phyloP scores from a whole-genome alignment of 2,329 filamentous ascomycete species.

The Chaetomium globosum region DNA sequence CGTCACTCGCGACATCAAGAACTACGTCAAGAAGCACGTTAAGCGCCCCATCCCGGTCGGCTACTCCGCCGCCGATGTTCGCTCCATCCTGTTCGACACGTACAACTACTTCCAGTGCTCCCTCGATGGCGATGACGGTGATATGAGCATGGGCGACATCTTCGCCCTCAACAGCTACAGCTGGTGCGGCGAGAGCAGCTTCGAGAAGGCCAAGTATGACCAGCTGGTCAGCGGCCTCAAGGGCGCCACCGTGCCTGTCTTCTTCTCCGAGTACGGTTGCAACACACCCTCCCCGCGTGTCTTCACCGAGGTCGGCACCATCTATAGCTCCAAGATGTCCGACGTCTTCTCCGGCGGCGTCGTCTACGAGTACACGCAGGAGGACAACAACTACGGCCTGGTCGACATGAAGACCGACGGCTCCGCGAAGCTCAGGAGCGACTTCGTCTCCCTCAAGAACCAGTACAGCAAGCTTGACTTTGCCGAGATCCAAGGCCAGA shows the following conservation, averaged over 20 bases:
- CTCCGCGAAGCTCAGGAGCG: constrained; percentile 60
- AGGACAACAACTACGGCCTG: constrained; percentile 67
- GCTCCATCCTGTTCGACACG: constrained; percentile 70
- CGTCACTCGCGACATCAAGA: constrained; percentile 77
- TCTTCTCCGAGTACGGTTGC: constrained; percentile 83
- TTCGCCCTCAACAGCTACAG: constrained; percentile 79
- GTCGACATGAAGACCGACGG: constrained; percentile 63
- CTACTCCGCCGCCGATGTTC: constrained; percentile 80
- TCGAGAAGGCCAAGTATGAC: constrained; percentile 58
- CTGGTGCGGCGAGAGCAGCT: constrained; percentile 62
- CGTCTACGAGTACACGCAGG: constrained; percentile 79
- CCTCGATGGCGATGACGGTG: constrained; percentile 54
- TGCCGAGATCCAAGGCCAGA: constrained; percentile 63
- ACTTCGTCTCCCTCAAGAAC: constrained; percentile 72
- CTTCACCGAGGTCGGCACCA: constrained; percentile 73
- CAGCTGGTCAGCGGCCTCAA: constrained; percentile 65
- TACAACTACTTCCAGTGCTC: constrained; percentile 76
- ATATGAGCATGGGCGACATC: constrained; percentile 69
- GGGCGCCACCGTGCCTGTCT: constrained; percentile 69
- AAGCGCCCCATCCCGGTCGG: constrained; percentile 73
- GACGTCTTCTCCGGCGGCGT: constrained; percentile 72
- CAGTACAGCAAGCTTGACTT: constrained; percentile 79
- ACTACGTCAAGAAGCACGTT: constrained; percentile 73
- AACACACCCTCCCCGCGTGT: constrained; percentile 70
- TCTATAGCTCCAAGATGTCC: constrained; percentile 73